phyloP scores from a whole-genome alignment of 495 filamentous ascomycete genomes.

The Talaromyces proteolyticus region DNA sequence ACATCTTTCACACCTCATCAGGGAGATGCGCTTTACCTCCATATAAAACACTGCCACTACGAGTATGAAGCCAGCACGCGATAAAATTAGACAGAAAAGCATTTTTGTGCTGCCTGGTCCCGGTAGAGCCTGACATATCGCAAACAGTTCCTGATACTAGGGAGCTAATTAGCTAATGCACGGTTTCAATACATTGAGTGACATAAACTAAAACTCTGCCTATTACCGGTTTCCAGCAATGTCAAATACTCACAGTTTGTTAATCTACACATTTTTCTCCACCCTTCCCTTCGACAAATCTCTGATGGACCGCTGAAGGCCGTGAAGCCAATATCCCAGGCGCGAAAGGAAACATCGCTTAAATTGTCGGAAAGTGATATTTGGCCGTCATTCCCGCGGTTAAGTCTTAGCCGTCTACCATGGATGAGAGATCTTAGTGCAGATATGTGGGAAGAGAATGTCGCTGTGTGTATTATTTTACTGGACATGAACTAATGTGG shows the following conservation, averaged over 20 bases:
- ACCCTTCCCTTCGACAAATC: background rate
- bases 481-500: no score
- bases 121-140: slow-evolving; percentile 67
- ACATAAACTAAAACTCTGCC: no score
- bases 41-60: slow-evolving; percentile 65
- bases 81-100: slow-evolving; percentile 64
- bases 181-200: no score
- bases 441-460: no score
- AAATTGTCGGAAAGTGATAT: no score
- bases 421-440: no score
- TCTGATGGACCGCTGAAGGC: background rate
- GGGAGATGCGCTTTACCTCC: slow-evolving; percentile 59
- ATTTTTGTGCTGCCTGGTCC: slow-evolving; percentile 82
- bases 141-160: slow-evolving; percentile 86
- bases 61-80: slow-evolving; percentile 56
- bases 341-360: background rate
- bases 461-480: no score
- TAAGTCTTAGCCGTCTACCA: no score
- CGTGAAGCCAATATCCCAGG: background rate
- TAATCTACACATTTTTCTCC: background rate
- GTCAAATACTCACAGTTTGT: background rate
- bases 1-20: no score
- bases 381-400: no score
- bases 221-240: background rate
- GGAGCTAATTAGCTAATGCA: no score